A percentile compares a stretch with the other conserved stretches of the same genome.
phyloP scores from a whole-genome alignment of 2,329 filamentous ascomycete species.

The Aspergillus aculeatus region DNA sequence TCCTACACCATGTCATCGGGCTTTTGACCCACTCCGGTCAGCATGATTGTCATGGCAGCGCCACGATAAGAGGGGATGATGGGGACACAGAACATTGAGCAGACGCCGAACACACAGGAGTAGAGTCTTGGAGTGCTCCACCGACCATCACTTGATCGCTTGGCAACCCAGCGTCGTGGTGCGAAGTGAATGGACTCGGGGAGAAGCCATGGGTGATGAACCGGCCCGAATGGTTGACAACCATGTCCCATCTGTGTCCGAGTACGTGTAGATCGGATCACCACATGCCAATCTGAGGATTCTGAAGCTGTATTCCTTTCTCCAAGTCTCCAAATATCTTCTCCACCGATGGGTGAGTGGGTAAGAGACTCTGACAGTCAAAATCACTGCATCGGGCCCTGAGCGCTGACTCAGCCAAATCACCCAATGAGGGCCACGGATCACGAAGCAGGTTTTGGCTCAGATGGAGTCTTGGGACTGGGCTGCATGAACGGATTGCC shows the following conservation, averaged over 20 bases:
- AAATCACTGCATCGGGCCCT: background rate
- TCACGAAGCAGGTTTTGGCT: background rate
- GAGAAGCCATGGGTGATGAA: background rate
- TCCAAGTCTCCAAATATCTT: too few species aligned
- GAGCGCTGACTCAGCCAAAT: background rate
- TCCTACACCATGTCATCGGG: background rate
- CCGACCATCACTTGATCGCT: too few species aligned
- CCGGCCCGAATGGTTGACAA: background rate
- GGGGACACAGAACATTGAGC: background rate
- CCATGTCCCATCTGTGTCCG: background rate
- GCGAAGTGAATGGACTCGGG: background rate
- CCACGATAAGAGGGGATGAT: background rate
- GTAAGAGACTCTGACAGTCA: background rate
- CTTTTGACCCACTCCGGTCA: background rate
- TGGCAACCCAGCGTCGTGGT: background rate
- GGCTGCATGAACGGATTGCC: background rate
- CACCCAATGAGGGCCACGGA: background rate
- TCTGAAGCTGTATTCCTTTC: background rate
- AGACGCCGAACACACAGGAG: background rate
- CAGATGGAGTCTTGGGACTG: background rate
- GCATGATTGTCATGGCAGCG: background rate
- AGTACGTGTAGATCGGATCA: background rate
- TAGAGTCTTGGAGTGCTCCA: background rate
- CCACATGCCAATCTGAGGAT: conserved; percentile 1
- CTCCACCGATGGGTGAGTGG: background rate